Conservation (phyloP, 768 basidiomycete genomes). For the Boletellus sp. region DNA sequence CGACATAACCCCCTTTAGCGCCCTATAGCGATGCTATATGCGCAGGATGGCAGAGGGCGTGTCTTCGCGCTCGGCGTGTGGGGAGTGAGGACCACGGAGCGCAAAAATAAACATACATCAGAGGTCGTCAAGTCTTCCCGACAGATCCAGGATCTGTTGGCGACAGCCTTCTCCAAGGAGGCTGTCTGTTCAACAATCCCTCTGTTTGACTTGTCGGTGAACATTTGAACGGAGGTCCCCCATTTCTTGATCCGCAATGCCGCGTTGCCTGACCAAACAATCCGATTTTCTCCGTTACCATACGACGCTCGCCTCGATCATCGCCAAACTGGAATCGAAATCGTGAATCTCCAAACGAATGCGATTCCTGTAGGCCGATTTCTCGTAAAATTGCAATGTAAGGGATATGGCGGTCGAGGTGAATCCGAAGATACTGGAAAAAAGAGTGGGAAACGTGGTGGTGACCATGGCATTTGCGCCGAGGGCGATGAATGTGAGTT, state of each 20-base stretch:
- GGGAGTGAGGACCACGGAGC: no score
- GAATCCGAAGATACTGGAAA: slow-evolving; percentile 5
- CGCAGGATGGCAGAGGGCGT: neutral
- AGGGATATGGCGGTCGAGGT: neutral
- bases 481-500: neutral
- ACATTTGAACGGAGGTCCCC: no score
- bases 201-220: no score
- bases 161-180: neutral
- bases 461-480: neutral
- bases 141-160: neutral
- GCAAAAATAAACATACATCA: neutral
- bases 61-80: neutral
- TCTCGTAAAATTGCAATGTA: no score
- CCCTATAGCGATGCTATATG: neutral
- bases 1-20: neutral
- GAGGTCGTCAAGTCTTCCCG: neutral
- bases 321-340: no score
- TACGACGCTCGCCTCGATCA: no score
- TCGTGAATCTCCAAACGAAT: no score
- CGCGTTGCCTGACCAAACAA: no score
- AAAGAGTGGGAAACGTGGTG: neutral
- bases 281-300: no score
- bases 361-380: no score
- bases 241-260: slow-evolving; percentile 6
- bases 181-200: slow-evolving; percentile 5